Evolutionary conservation across 768 basidiomycete species (phyloP), one percentile per base, ranked within the genome.

Genomic region (Mycena alexandri): DNA sequence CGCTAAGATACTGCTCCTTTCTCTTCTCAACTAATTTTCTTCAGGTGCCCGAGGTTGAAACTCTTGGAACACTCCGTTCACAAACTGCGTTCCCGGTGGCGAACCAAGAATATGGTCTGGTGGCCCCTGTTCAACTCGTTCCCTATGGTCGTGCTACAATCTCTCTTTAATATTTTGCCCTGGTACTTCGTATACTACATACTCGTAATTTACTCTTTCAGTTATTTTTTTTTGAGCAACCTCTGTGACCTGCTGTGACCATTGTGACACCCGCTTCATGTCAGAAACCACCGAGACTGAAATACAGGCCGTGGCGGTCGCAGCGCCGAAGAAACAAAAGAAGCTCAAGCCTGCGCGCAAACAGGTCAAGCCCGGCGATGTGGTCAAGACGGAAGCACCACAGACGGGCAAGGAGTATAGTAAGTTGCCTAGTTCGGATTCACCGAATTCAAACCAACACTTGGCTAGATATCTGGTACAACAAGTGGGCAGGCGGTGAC

Each of bases 401-500:
- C 96, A 98, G 79, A 94, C 95, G 0, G 96, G 96, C 54, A 97
- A 97, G 78, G 96, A 98, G 77, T 98, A 97, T 81, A 98, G 96
- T 96, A 72, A 73, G 92, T 88, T 19, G 25, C 14, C 19, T 46
- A 21, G 51, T 47, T 43, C 41, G 48, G 33, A 5, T 34, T 46
- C 36, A 14, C 53, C 21, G 11, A 29, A 46, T 19, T 19, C 43
- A 67, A 13, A 56, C 38, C 33, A 50, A n/a, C 61, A 10, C 43
- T 64, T 61, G 34, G 55, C 72, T 59, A 93, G 93, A 99, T 79
- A 93, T 97, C 57, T 99, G 98, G 97, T 99, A 97, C 78, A 96
- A 98, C 80, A 97, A 98, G 81, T 99, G 97, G 97, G 98, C 98
- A n/a, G 98, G 98, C 60, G 98, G 97, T 62, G 98, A 99, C 77